phyloP scores from a whole-genome alignment of 2,329 filamentous ascomycete species.

The Coleophoma eucalyptorum region DNA sequence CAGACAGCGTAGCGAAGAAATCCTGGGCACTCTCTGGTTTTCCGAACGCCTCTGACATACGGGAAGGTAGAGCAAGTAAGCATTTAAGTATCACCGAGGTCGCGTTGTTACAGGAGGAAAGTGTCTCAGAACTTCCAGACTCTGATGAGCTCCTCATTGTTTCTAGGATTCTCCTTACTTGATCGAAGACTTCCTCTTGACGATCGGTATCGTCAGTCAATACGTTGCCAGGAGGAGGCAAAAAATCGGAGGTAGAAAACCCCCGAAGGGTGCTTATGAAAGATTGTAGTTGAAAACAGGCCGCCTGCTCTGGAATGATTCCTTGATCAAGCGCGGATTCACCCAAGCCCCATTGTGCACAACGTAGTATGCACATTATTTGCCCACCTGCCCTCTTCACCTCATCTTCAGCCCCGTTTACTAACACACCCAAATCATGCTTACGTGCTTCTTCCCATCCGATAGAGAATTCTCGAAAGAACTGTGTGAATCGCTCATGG shows the following conservation, averaged over 20 bases:
- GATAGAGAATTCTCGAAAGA: not conserved
- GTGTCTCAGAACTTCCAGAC: not conserved
- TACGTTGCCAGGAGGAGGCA: not conserved
- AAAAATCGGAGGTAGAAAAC: not conserved
- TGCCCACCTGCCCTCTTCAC: not conserved
- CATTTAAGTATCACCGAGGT: not conserved
- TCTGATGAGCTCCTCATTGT: not conserved
- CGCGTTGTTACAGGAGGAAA: not conserved
- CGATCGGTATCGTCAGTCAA: not conserved
- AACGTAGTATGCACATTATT: not conserved
- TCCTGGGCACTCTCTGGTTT: not conserved
- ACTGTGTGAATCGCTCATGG: not conserved
- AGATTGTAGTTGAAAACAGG: not conserved
- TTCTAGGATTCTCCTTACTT: not conserved
- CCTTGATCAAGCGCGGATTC: not conserved
- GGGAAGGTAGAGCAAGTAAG: not conserved
- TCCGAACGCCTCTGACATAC: slow-evolving; percentile 2
- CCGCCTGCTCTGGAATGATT: not conserved
- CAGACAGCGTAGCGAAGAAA: not conserved
- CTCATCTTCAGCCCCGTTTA: not conserved
- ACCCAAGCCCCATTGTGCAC: not conserved
- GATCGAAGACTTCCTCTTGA: not conserved
- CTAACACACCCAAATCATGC: not conserved
- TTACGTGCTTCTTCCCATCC: not conserved
- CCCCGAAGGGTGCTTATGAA: not conserved